A percentile compares a stretch with the other conserved stretches of the same genome.
These are phyloP conservation scores for Venturia asperata DNA, from an alignment of 2,329 filamentous ascomycete genomes.

Conservation along the genomic window DNA sequence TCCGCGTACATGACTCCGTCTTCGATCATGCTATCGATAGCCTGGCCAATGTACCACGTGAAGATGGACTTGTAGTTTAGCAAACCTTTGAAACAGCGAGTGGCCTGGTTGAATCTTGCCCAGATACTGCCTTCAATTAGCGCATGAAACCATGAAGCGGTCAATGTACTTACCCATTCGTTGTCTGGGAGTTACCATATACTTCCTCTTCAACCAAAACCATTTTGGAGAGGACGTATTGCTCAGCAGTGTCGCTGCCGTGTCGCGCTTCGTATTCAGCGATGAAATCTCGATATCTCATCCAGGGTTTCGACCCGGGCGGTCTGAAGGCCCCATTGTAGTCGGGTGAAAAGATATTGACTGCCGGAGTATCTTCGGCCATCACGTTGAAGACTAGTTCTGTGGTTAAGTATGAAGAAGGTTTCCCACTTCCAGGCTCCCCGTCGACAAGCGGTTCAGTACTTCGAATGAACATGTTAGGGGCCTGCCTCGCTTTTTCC, in stretches of 20 bases:
- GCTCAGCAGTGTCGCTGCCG: constrained; percentile 27
- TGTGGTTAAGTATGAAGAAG: constrained; percentile 30
- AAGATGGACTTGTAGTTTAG: constrained; percentile 61
- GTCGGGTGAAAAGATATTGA: constrained; percentile 42
- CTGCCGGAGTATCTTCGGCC: constrained; percentile 26
- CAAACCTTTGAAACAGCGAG: constrained; percentile 65
- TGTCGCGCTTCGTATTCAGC: constrained; percentile 31
- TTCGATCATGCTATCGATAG: constrained; percentile 54
- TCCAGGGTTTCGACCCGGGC: constrained; percentile 32
- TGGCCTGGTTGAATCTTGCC: constrained; percentile 61
- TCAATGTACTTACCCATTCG: constrained; percentile 43
- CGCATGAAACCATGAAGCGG: background rate
- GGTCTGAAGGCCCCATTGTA: constrained; percentile 38
- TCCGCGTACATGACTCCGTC: constrained; percentile 67
- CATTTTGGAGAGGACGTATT: constrained; percentile 57
- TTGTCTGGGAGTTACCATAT: constrained; percentile 43
- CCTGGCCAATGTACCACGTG: constrained; percentile 51
- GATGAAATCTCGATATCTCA: constrained; percentile 42
- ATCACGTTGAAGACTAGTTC: constrained; percentile 57
- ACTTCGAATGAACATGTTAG: constrained; percentile 64
- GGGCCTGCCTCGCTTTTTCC: constrained; percentile 46
- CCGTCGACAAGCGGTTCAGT: constrained; percentile 41
- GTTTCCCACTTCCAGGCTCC: constrained; percentile 37
- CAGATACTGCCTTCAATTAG: constrained; percentile 36
- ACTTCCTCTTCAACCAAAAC: constrained; percentile 55